Conservation (phyloP, 2,329 filamentous ascomycete species). For the Colletotrichum lupini region DNA sequence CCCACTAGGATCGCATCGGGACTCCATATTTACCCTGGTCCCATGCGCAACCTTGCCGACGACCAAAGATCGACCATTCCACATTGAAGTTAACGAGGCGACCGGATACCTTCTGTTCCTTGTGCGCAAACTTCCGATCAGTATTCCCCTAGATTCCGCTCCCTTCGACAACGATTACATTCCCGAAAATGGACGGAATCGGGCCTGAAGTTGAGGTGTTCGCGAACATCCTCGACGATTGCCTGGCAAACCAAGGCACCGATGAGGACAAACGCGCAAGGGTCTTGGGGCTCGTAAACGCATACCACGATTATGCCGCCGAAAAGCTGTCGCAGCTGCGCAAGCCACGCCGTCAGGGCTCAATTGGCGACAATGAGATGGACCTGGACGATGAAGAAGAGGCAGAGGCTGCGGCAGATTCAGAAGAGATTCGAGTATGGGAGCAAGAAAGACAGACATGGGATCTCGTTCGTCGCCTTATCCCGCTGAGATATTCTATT, state of each 20-base stretch:
- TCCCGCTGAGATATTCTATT: constrained; percentile 74
- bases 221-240: constrained; percentile 83
- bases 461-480: constrained; percentile 82
- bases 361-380: constrained; percentile 58
- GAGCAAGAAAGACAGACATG: constrained; percentile 90
- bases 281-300: constrained; percentile 74
- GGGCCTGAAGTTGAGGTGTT: constrained; percentile 89
- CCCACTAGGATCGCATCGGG: neutral
- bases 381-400: constrained; percentile 64
- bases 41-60: neutral
- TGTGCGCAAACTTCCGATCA: neutral
- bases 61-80: neutral
- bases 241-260: constrained; percentile 63
- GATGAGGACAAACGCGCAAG: constrained; percentile 69
- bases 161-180: neutral
- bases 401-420: constrained; percentile 54
- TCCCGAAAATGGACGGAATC: constrained; percentile 21
- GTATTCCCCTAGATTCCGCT: neutral
- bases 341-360: constrained; percentile 46
- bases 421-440: constrained; percentile 62
- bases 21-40: neutral
- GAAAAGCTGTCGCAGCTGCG: constrained; percentile 57
- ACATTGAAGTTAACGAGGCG: neutral
- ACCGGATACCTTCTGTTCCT: neutral
- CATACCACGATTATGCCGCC: constrained; percentile 69